phyloP scores from a whole-genome alignment of 1,284 basidiomycete species.

The Cryptococcus jaspeensis region DNA sequence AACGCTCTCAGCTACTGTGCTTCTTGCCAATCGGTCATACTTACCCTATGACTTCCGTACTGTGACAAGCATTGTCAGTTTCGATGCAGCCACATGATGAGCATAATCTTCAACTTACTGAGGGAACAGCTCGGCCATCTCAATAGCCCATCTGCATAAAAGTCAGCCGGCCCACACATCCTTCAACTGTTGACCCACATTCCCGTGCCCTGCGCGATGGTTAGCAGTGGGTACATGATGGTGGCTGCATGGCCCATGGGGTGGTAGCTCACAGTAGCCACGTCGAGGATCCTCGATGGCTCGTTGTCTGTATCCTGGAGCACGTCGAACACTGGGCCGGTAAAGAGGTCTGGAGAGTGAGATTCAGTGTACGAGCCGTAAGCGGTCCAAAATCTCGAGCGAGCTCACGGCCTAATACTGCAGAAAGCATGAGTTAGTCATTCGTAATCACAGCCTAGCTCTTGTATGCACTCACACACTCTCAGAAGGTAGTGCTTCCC shows the following conservation, averaged over 20 bases:
- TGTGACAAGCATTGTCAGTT: background rate
- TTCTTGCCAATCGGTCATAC: constrained; percentile 13
- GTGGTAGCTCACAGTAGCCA: constrained; percentile 17
- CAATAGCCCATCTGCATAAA: constrained; percentile 23
- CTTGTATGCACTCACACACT: constrained; percentile 8
- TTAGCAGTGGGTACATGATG: constrained; percentile 8
- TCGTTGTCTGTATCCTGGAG: background rate
- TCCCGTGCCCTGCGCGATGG: background rate
- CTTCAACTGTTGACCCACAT: constrained; percentile 1
- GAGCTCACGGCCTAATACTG: constrained; percentile 2
- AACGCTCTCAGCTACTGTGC: constrained; percentile 14
- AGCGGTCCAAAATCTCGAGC: background rate
- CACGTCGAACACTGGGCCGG: constrained; percentile 17
- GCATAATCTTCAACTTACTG: constrained; percentile 7
- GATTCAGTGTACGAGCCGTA: too few relatives aligned
- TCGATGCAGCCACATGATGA: background rate
- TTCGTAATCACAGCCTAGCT: background rate
- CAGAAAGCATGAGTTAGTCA: background rate
- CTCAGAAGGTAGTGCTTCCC: constrained; percentile 16
- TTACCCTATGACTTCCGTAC: constrained; percentile 18
- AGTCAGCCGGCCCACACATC: background rate
- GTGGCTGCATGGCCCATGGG: background rate
- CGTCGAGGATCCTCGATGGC: constrained; percentile 14
- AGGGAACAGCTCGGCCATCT: constrained; percentile 27
- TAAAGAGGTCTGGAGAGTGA: constrained; percentile 12